Evolutionary conservation across 2,329 filamentous ascomycete species (phyloP).

Genomic region (Diaporthe ampelina): DNA sequence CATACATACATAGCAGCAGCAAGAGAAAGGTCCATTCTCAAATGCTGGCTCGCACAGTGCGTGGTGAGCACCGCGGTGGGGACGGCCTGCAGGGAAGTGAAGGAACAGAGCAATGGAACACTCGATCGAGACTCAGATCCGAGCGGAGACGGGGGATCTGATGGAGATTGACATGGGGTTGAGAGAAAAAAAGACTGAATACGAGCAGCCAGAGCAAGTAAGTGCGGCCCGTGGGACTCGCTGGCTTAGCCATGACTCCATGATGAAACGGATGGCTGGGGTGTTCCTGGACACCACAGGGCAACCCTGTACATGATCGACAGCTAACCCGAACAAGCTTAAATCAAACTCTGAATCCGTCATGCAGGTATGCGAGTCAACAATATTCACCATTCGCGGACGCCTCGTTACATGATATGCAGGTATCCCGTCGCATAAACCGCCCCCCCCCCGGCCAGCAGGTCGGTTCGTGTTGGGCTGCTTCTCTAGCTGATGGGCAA

Average conservation of each 20-base stretch:
- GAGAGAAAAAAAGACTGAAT: slow-evolving; percentile 1
- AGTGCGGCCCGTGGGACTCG: slow-evolving; percentile 16
- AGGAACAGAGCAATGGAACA: slow-evolving; percentile 22
- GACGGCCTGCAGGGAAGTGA: not conserved
- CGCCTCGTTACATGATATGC: not conserved
- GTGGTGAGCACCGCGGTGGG: not conserved
- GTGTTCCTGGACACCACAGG: not conserved
- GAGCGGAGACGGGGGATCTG: slow-evolving; percentile 9
- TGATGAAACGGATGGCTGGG: slow-evolving; percentile 18
- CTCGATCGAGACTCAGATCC: slow-evolving; percentile 30
- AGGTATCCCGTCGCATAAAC: not conserved
- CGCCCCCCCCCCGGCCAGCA: not conserved
- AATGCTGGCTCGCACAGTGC: not conserved
- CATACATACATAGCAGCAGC: not conserved
- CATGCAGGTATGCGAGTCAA: not conserved
- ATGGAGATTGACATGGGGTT: slow-evolving; percentile 9
- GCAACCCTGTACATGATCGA: not conserved
- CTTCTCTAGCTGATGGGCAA: not conserved
- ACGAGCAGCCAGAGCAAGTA: slow-evolving; percentile 27
- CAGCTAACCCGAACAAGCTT: slow-evolving; percentile 32
- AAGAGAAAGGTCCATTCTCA: no score
- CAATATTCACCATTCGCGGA: not conserved
- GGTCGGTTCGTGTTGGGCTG: not conserved
- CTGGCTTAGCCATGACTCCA: slow-evolving; percentile 21
- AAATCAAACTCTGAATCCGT: not conserved